Evolutionary conservation across 2,329 filamentous ascomycete genomes (phyloP).

Genomic region (Colletotrichum spinosum): DNA sequence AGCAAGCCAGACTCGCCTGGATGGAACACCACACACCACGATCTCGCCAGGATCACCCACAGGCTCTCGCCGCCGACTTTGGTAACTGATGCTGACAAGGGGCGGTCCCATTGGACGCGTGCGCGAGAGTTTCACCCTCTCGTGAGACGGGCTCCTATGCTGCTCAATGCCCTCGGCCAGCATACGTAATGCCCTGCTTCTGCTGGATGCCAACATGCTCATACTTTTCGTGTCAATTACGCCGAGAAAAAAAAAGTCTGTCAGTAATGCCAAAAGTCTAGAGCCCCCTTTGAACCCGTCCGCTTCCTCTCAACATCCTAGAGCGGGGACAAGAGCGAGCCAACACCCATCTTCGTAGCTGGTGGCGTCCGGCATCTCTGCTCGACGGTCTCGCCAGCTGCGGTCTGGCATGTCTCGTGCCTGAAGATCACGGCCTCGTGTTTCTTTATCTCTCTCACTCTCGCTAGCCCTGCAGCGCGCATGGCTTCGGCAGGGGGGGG

Average conservation of each 20-base stretch:
- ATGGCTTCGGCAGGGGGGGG: constrained; percentile 17
- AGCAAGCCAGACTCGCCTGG: background rate
- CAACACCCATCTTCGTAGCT: constrained; percentile 6
- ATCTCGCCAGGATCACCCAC: background rate
- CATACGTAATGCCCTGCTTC: no score
- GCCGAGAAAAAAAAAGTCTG: no score
- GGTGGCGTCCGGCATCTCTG: constrained; percentile 19
- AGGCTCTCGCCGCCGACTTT: constrained; percentile 11
- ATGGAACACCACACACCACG: background rate
- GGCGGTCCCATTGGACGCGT: no score
- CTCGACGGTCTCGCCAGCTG: background rate
- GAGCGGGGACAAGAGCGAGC: constrained; percentile 11
- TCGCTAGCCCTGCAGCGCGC: constrained; percentile 10
- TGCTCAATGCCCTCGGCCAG: no score
- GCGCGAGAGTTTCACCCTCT: no score
- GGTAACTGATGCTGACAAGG: no score
- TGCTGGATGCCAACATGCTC: background rate
- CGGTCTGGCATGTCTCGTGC: constrained; percentile 13
- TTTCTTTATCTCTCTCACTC: no score
- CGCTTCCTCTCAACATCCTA: no score
- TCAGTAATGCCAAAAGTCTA: no score
- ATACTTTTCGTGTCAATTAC: no score
- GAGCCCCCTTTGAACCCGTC: no score
- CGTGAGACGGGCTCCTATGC: no score
- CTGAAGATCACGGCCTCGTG: constrained; percentile 20